phyloP scores from a whole-genome alignment of 2,329 filamentous ascomycete genomes.

The Lachnellula arida region DNA sequence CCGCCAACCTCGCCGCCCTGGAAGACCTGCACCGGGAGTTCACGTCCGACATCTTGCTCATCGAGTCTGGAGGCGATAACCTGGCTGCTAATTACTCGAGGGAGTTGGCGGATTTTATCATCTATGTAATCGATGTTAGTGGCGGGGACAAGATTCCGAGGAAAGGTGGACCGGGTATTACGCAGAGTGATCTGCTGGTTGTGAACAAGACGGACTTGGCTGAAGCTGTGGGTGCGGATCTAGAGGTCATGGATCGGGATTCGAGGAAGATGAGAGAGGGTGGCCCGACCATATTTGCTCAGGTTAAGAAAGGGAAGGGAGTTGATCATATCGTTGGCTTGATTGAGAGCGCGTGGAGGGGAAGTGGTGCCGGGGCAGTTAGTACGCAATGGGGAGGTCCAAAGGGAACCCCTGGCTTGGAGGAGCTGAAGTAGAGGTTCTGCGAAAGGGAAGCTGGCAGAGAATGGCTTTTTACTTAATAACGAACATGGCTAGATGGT shows the following conservation, averaged over 20 bases:
- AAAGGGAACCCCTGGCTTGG: slow-evolving; percentile 51
- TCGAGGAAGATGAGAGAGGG: slow-evolving; percentile 92
- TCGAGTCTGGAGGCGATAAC: slow-evolving; percentile 95
- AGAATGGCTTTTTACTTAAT: no score
- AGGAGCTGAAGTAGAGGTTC: slow-evolving; percentile 36
- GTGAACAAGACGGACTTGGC: slow-evolving; percentile 98
- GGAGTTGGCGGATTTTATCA: slow-evolving; percentile 94
- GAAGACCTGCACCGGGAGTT: slow-evolving; percentile 83
- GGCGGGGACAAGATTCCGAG: slow-evolving; percentile 95
- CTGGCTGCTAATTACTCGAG: slow-evolving; percentile 94
- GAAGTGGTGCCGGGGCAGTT: slow-evolving; percentile 70
- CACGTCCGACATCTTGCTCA: slow-evolving; percentile 77
- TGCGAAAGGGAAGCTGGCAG: no score
- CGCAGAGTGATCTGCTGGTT: slow-evolving; percentile 86
- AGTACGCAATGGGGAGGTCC: slow-evolving; percentile 52
- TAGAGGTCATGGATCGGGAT: slow-evolving; percentile 92
- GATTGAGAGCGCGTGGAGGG: slow-evolving; percentile 88
- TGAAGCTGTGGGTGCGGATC: slow-evolving; percentile 81
- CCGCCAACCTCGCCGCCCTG: slow-evolving; percentile 84
- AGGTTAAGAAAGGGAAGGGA: slow-evolving; percentile 88
- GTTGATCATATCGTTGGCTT: slow-evolving; percentile 83
- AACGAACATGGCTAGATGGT: no score
- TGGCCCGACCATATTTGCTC: slow-evolving; percentile 90
- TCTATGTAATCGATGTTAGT: slow-evolving; percentile 97
- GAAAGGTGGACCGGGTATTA: slow-evolving; percentile 95